Conservation (phyloP, 306 rosid species). For the Dryas octopetala region DNA sequence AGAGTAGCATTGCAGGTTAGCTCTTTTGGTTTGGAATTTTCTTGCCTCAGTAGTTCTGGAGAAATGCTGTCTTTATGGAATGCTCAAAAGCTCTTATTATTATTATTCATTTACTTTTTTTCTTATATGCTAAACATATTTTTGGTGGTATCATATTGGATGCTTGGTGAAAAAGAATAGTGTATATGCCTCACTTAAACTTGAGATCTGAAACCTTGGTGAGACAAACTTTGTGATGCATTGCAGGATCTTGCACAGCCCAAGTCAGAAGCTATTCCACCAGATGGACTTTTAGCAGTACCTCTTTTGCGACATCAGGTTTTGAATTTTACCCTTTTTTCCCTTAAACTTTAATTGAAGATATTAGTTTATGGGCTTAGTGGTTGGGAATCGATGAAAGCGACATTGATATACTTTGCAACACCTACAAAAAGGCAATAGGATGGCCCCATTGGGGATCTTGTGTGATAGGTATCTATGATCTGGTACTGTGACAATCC, state of each 20-base stretch:
- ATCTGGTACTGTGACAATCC: neutral
- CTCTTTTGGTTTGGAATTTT: conserved; percentile 10
- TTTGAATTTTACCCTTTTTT: conserved; percentile 8
- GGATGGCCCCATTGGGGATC: neutral
- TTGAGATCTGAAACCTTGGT: conserved; percentile 5
- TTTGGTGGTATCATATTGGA: neutral
- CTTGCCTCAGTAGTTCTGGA: neutral
- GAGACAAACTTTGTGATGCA: conserved; percentile 4
- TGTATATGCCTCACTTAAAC: neutral
- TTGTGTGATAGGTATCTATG: neutral
- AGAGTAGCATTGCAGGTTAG: conserved; percentile 80
- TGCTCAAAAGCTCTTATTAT: neutral
- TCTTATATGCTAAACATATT: neutral
- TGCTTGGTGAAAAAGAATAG: neutral
- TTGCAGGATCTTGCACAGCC: conserved; percentile 36
- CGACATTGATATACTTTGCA: neutral
- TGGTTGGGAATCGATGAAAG: neutral
- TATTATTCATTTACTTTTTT: neutral
- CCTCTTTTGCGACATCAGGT: conserved; percentile 45
- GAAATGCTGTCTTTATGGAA: neutral
- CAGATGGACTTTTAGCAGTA: conserved; percentile 33
- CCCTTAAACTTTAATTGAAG: neutral
- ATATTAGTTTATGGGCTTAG: neutral
- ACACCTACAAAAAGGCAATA: neutral
- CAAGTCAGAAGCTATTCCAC: conserved; percentile 26